Evolutionary conservation across 2,329 filamentous ascomycete species (phyloP).

Genomic region (Aspergillus tubingensis): DNA sequence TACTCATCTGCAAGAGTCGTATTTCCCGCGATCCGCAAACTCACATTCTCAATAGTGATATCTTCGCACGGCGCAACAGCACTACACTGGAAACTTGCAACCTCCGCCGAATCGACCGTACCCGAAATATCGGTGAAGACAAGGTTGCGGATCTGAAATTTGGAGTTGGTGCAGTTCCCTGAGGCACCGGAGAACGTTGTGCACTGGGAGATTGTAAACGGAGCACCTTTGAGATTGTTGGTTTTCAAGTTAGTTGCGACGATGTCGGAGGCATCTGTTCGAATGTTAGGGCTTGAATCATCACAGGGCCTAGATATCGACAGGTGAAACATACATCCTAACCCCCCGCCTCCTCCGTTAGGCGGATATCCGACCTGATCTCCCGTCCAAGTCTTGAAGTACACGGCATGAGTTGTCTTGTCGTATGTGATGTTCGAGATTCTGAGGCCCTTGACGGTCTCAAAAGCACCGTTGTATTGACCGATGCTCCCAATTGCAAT

Average conservation of each 20-base stretch:
- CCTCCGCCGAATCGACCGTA: slow-evolving; percentile 17
- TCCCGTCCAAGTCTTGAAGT: slow-evolving; percentile 63
- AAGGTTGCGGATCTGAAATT: slow-evolving; percentile 44
- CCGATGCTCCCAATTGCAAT: slow-evolving; percentile 61
- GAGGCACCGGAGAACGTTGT: slow-evolving; percentile 39
- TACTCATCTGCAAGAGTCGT: slow-evolving; percentile 23
- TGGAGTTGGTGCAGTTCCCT: slow-evolving; percentile 43
- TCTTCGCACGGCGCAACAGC: slow-evolving; percentile 30
- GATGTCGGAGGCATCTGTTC: slow-evolving; percentile 37
- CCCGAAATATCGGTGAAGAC: slow-evolving; percentile 22
- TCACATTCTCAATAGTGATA: slow-evolving; percentile 22
- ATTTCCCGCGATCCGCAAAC: slow-evolving; percentile 21
- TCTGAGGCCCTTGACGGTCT: slow-evolving; percentile 54
- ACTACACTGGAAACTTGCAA: slow-evolving; percentile 37
- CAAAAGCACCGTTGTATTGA: slow-evolving; percentile 53
- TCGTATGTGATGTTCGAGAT: slow-evolving; percentile 51
- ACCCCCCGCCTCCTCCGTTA: slow-evolving; percentile 61
- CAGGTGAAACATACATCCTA: slow-evolving; percentile 48
- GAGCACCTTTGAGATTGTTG: slow-evolving; percentile 30
- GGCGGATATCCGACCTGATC: slow-evolving; percentile 54
- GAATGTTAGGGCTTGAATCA: neutral
- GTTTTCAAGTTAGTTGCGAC: slow-evolving; percentile 38
- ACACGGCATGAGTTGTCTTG: slow-evolving; percentile 51
- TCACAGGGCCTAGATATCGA: no score
- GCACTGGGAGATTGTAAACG: slow-evolving; percentile 44